Evolutionary conservation across 2,329 filamentous ascomycete genomes (phyloP), one percentile per base, ranked within the genome.

Genomic region (Alternaria incomplexa): DNA sequence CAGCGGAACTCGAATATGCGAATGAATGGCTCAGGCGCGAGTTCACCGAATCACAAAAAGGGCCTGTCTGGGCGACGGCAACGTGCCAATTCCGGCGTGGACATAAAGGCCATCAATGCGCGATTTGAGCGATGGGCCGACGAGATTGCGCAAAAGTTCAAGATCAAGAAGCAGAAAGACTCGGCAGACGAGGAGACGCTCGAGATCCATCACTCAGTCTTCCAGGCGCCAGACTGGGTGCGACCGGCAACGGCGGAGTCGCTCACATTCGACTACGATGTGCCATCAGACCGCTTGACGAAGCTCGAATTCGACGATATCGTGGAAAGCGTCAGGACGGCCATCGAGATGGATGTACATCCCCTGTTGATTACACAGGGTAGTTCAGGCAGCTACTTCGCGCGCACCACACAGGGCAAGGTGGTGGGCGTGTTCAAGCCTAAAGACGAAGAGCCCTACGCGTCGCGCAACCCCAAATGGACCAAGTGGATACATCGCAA

Each of bases 401-500:
- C 96, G 25, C 88, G 94, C 62, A 97, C 97, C 73, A 88, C 88
- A 1, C 91, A 95, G 60, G 96, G 96, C 55, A 97, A 97, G 83
- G 93, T 97, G 15, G 93, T 99, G 5, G 96, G 94, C 36, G 96
- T 99, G 5, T 99, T 99, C 83, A 99, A 99, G 80, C 96, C 96
- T 45, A 99, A 99, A 82, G 96, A 99, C 73, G 96, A 99, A 82
- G 96, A 99, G 80, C 96, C 96, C 1, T 99, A 97, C 77, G 96
- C 96, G 1, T 96, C 93, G 30, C 91, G 93, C 71, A 99, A 99
- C 77, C 96, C 96, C 6, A 99, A 99, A 80, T 98, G 95, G 95
- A 98, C 96, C 72, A 99, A 99, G 82, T 99, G 96, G 96, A 94
- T 99, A 83, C 96, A 99, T 80, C 87, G 96, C 67, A 99, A 99